phyloP scores from a whole-genome alignment of 1,139 yeast genomes.

The Yamadazyma spencermartinsiae region DNA sequence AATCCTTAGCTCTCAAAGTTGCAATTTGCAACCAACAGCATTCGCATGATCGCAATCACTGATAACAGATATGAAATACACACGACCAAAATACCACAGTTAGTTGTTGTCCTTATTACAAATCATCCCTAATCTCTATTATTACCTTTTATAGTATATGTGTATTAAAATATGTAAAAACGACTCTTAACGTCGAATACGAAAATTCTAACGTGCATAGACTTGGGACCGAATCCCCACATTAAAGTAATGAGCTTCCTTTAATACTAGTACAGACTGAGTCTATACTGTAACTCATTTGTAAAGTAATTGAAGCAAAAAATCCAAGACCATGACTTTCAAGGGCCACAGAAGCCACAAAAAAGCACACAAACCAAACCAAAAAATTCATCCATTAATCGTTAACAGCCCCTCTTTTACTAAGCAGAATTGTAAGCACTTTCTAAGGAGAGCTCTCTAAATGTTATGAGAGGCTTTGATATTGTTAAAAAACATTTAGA shows the following conservation, averaged over 20 bases:
- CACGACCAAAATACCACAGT: background rate
- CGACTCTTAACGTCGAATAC: background rate
- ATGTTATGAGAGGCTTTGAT: too few species aligned
- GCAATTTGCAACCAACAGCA: background rate
- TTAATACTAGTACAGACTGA: conserved; percentile 1
- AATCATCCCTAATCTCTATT: background rate
- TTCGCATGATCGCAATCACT: background rate
- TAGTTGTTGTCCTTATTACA: background rate
- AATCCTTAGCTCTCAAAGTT: background rate
- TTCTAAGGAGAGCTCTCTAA: background rate
- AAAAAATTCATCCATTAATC: background rate
- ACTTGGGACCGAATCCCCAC: background rate
- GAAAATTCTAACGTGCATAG: background rate
- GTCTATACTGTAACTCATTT: background rate
- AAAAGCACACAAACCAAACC: background rate
- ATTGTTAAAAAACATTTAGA: too few species aligned
- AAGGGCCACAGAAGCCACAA: too few species aligned
- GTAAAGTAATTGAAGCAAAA: background rate
- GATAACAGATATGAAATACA: background rate
- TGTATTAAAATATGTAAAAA: background rate
- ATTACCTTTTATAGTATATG: background rate
- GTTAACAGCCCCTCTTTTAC: too few species aligned
- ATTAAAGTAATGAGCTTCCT: conserved; percentile 1
- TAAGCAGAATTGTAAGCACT: too few species aligned
- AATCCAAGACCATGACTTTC: background rate